Base-by-base conservation (phyloP, 2,329 filamentous ascomycete species). In the Trichothecium sympodiale region DNA sequence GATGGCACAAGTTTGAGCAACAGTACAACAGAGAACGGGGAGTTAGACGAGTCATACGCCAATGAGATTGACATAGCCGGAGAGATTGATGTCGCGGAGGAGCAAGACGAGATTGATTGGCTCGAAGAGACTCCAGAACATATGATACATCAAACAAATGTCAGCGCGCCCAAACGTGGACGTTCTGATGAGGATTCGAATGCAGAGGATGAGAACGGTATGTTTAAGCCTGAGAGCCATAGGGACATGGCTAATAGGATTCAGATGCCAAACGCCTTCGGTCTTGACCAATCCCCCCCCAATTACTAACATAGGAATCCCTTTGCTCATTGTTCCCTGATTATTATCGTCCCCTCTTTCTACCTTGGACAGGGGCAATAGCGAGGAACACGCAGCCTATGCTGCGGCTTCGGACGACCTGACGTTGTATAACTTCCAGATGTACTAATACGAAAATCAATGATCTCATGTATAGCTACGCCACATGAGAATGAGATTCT, bases 251-350 rank as follows among this genome's bases (percentile, higher is more conserved):
- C 42, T 47, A 42, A 47, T 37, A 8, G 12, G 17, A 10, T 23
- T 9, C 9, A 51, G 48, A 51, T 37, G 38, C 42, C 43, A 51
- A 51, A 41, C 48, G 48, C 34, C 48, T 43, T 42, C 45, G 46
- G 20, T 44, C 48, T 37, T 50, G 25, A 33, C 16, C 37, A 31
- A 27, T 27, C 26, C 23, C 33, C 20, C 6, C 10, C 20, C 10
- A 10, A 25, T 6, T 25, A 25, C 20, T 25, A 25, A 29, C 36
- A 32, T n/a, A 33, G 14, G 33, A 17, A 41, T n/a, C 27, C 26
- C 20, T 20, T 25, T 25, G 6, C 6, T 10, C 20, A 25, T 25
- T 25, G 6, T 25, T 25, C 10, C n/a, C n/a, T n/a, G n/a, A n/a
- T n/a, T n/a, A n/a, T n/a, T n/a, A n/a, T n/a, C n/a, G n/a, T n/a